Evolutionary conservation across 2,329 filamentous ascomycete species (phyloP), one percentile per base, ranked within the genome.

Genomic region (Fusarium neocosmosporiellum): DNA sequence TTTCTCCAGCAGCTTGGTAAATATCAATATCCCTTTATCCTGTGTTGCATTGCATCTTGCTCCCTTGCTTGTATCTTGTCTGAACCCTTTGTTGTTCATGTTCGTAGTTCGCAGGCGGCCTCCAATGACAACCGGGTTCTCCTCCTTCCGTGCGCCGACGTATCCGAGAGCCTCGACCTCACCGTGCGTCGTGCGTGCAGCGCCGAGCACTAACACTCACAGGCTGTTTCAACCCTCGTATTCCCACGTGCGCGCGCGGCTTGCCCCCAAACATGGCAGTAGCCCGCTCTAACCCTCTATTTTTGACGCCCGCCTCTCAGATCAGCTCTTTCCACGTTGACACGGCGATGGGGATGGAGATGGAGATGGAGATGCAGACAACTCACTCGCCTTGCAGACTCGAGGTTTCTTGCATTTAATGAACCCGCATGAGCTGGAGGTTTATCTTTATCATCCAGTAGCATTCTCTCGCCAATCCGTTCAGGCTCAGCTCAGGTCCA

Each of bases 81-180:
- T 53, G 27, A 54, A 34, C 14, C n/a, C 29, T 54, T 54, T 34
- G 50, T 33, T 54, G 50, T 34, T 54, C 22, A n/a, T 9, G 27
- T 33, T 20, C 20, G 13, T 31, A n/a, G 34, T 59, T 22, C 29
- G 46, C 18, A 31, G 41, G 41, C 46, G 59, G 59, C 59, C 59
- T 61, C 59, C 59, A 36, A 60, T 27, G 20, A 24, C n/a, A 54
- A 54, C 48, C 29, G 33, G 33, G 10, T 20, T 33, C 31, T 36
- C 29, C 33, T 57, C 20, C 4, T 34, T 36, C 53, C 22, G 53
- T 36, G 39, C 27, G 59, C 59, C 59, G 59, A 61, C 59, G 22
- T 61, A 61, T 61, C 59, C 59, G 59, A 50, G 22, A 60, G 37
- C 55, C 57, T 59, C 37, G 57, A 59, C 57, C 55, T 31, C 27